Evolutionary conservation across 2,329 filamentous ascomycete genomes (phyloP), one percentile per base, ranked within the genome.

Genomic region (Alternaria gaisen): DNA sequence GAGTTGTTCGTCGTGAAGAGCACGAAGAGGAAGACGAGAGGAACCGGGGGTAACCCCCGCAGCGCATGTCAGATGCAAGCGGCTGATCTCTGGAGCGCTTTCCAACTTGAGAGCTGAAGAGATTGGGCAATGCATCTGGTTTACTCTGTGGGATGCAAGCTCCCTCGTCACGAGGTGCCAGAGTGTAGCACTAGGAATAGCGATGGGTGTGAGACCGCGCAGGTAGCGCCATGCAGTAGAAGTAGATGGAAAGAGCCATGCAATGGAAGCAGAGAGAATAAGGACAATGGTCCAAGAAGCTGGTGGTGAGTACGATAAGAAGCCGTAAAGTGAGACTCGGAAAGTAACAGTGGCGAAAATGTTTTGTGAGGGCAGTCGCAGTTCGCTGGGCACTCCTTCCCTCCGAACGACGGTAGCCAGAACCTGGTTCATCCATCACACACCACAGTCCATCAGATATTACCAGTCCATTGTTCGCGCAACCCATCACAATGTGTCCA

Each of bases 361-460:
- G n/a, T 20, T 38, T 47, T 8, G 53, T 55, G 53, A 47, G 38
- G 53, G 53, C 8, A 55, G 53, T 55, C 42, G 53, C 53, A 30
- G 47, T 53, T 10, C 32, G 47, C 38, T 34, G n/a, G 9, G 26
- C 30, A 43, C 51, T 34, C 56, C 20, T 55, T 26, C 56, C 41
- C 18, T 16, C 24, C 28, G 26, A 47, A 30, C 38, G 40, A n/a
- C n/a, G 51, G 56, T 26, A 55, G 51, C 56, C 28, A 40, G 18
- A 38, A 9, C 55, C 38, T 83, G 63, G 81, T 76, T 18, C 81
- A 72, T 20, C 11, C 80, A 81, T 60, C 75, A 16, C 34, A 20
- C 32, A 14, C 11, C 34, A 20, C 41, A 14, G 52, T 44, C 22
- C 26, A 30, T 57, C 47, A 40, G 40, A 41, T 22, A 44, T 34